phyloP scores from a whole-genome alignment of 345 rosid species.

The Ceriops decandra region DNA sequence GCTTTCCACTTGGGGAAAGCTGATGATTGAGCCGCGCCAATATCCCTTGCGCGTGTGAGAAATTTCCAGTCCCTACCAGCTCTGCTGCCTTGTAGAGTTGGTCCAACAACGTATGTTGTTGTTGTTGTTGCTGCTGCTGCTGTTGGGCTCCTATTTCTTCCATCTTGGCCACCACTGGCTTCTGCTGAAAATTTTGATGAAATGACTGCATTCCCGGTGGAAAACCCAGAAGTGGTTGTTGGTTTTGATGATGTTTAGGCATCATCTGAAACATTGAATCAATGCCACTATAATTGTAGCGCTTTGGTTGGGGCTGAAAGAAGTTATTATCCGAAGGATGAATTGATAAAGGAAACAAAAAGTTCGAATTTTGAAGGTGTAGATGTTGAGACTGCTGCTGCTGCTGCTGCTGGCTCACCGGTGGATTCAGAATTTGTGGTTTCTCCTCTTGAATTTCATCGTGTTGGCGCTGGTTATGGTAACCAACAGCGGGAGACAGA shows the following conservation, averaged over 20 bases:
- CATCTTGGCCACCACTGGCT: constrained; percentile 28
- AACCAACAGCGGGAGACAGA: constrained; percentile 27
- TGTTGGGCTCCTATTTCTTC: constrained; percentile 21
- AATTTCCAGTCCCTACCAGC: constrained; percentile 49
- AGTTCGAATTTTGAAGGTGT: constrained; percentile 29
- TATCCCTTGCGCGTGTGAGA: constrained; percentile 92
- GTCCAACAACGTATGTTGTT: constrained; percentile 34
- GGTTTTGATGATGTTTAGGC: constrained; percentile 28
- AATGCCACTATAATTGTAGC: constrained; percentile 35
- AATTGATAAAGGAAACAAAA: constrained; percentile 26
- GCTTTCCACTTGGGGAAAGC: constrained; percentile 66
- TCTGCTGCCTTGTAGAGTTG: constrained; percentile 51
- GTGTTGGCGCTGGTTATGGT: constrained; percentile 27
- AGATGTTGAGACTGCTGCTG: constrained; percentile 35
- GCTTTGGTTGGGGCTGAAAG: constrained; percentile 41
- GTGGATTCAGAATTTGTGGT: constrained; percentile 34
- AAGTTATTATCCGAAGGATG: constrained; percentile 26
- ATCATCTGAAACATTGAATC: constrained; percentile 27
- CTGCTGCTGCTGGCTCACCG: constrained; percentile 32
- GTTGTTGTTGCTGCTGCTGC: constrained; percentile 2
- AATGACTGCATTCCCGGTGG: constrained; percentile 37
- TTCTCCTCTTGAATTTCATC: constrained; percentile 35
- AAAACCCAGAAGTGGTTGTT: constrained; percentile 31
- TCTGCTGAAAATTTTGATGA: constrained; percentile 36
- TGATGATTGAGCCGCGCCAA: constrained; percentile 99